Evolutionary conservation across 768 basidiomycete species (phyloP).

Genomic region (Royoungia palumana): DNA sequence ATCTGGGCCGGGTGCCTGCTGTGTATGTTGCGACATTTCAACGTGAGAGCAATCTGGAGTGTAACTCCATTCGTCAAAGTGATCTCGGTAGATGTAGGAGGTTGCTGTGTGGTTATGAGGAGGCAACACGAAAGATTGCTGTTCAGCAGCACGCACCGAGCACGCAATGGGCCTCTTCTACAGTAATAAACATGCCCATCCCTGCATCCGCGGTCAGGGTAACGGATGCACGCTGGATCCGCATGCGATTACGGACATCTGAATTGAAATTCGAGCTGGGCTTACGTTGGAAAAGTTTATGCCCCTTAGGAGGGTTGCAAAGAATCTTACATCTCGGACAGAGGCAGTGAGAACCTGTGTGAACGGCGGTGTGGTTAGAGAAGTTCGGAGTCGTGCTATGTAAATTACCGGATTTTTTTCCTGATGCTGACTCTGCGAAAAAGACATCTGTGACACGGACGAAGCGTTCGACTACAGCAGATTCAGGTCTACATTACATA

Average conservation of each 20-base stretch:
- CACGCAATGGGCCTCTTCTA: conserved; percentile 82
- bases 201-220: conserved; percentile 61
- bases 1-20: conserved; percentile 11
- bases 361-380: conserved; percentile 1
- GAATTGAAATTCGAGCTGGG: conserved; percentile 7
- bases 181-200: conserved; percentile 74
- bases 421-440: conserved; percentile 18
- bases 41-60: conserved; percentile 37
- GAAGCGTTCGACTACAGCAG: no score
- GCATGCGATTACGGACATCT: conserved; percentile 7
- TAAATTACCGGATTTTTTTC: conserved; percentile 24
- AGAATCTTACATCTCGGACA: conserved; percentile 78
- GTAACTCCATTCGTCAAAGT: conserved; percentile 81
- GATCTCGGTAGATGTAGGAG: conserved; percentile 72
- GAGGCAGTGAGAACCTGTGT: conserved; percentile 62
- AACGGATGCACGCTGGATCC: conserved; percentile 67
- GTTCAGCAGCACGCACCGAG: conserved; percentile 50
- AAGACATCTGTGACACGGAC: neutral
- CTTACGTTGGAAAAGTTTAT: conserved; percentile 79
- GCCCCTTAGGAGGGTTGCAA: conserved; percentile 74
- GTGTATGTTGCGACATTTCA: conserved; percentile 21
- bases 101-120: conserved; percentile 50
- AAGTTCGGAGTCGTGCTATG: neutral
- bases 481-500: no score
- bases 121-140: conserved; percentile 3